A percentile compares a stretch with the other conserved stretches of the same genome.
Evolutionary conservation across 1,284 basidiomycete species (phyloP).

Genomic region (Serendipita sp.): DNA sequence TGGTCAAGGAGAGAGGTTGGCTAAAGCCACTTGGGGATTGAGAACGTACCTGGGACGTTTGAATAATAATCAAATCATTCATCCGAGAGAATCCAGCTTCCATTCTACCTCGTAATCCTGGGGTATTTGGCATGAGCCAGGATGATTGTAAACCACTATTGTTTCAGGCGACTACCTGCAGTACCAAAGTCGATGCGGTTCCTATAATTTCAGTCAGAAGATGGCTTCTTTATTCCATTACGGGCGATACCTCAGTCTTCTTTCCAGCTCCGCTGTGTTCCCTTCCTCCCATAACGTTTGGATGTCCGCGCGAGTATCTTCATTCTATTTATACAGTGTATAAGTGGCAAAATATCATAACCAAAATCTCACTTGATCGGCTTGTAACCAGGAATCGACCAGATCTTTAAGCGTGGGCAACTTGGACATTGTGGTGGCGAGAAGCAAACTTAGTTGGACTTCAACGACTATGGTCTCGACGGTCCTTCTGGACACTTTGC

Average conservation of each 20-base stretch:
- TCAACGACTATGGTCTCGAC: neutral
- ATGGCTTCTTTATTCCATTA: neutral
- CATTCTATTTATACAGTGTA: conserved; percentile 29
- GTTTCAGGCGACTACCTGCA: conserved; percentile 38
- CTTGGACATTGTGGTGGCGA: conserved; percentile 7
- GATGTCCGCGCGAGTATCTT: conserved; percentile 39
- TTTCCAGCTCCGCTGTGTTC: conserved; percentile 37
- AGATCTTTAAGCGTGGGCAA: conserved; percentile 2
- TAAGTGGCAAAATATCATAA: neutral
- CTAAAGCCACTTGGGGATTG: neutral
- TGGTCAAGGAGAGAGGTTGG: neutral
- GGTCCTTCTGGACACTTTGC: neutral
- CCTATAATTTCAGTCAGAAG: conserved; percentile 22
- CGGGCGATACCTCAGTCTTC: conserved; percentile 37
- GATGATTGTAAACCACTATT: neutral
- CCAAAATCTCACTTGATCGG: neutral
- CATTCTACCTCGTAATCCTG: conserved; percentile 64
- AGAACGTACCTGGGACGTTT: conserved; percentile 56
- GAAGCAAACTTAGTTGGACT: neutral
- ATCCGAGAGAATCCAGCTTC: conserved; percentile 74
- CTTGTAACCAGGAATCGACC: conserved; percentile 8
- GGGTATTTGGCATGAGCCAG: conserved; percentile 18
- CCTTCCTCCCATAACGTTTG: conserved; percentile 32
- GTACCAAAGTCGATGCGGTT: conserved; percentile 73
- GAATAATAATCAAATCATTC: conserved; percentile 74